Evolutionary conservation across 1,284 basidiomycete species (phyloP).

Genomic region (Cryptococcus sp.): DNA sequence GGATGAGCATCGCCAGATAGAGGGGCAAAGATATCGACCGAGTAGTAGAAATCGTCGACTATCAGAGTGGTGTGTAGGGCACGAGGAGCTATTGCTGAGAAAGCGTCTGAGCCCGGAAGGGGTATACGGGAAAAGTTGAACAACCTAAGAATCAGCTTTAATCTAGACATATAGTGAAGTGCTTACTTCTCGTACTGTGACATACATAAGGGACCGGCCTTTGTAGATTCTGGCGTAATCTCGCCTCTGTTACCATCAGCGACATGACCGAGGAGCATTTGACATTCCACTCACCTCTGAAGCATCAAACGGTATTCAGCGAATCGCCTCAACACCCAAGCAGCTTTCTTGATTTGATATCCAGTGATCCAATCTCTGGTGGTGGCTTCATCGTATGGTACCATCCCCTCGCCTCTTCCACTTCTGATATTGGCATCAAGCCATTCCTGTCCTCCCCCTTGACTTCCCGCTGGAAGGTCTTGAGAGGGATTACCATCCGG

Average conservation of each 20-base stretch:
- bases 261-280: background rate
- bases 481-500: slow-evolving; percentile 25
- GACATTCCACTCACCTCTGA: slow-evolving; percentile 15
- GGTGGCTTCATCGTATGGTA: slow-evolving; percentile 35
- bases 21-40: slow-evolving; percentile 60
- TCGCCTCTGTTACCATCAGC: slow-evolving; percentile 48
- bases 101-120: slow-evolving; percentile 58
- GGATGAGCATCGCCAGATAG: slow-evolving; percentile 36
- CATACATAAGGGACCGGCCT: slow-evolving; percentile 57
- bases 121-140: slow-evolving; percentile 77
- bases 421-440: slow-evolving; percentile 54
- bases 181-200: slow-evolving; percentile 54
- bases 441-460: slow-evolving; percentile 38
- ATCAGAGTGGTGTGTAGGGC: slow-evolving; percentile 66
- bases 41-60: slow-evolving; percentile 76
- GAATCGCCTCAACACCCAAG: slow-evolving; percentile 74
- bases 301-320: slow-evolving; percentile 73
- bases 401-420: slow-evolving; percentile 37
- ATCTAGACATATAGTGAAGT: slow-evolving; percentile 7
- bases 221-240: slow-evolving; percentile 54
- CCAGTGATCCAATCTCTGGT: slow-evolving; percentile 57
- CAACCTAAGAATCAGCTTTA: slow-evolving; percentile 52
- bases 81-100: slow-evolving; percentile 55
- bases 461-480: slow-evolving; percentile 18
- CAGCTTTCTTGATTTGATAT: slow-evolving; percentile 82